Evolutionary conservation across 2,329 filamentous ascomycete genomes (phyloP).

Genomic region (Paracoccidioides lutzii): DNA sequence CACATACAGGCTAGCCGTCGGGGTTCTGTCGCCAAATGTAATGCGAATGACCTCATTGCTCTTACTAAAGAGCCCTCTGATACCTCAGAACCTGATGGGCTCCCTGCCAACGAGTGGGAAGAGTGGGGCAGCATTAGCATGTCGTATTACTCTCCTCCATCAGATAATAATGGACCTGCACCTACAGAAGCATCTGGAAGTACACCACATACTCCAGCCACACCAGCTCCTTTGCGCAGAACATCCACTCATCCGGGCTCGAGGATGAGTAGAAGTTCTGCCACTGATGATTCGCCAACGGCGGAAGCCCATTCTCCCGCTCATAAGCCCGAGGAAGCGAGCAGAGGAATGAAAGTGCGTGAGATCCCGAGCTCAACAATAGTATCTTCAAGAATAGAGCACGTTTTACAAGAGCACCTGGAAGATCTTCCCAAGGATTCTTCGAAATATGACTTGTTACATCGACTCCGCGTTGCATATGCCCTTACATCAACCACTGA

Average conservation of each 20-base stretch:
- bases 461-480: constrained; percentile 71
- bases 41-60: constrained; percentile 72
- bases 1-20: constrained; percentile 22
- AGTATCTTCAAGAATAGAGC: constrained; percentile 25
- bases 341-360: constrained; percentile 41
- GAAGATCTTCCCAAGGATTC: constrained; percentile 56
- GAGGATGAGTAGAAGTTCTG: constrained; percentile 34
- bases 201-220: constrained; percentile 37
- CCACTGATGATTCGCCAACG: constrained; percentile 37
- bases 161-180: constrained; percentile 20
- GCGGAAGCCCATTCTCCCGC: constrained; percentile 32
- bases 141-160: constrained; percentile 53
- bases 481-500: constrained; percentile 55
- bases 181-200: constrained; percentile 29
- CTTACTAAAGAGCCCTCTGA: constrained; percentile 40
- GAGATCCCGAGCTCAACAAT: constrained; percentile 48
- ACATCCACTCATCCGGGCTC: constrained; percentile 45
- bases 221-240: constrained; percentile 63
- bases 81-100: constrained; percentile 18
- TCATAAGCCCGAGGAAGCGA: constrained; percentile 24
- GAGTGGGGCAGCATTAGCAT: constrained; percentile 72
- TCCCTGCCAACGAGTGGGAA: constrained; percentile 43
- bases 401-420: constrained; percentile 32
- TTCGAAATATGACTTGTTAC: constrained; percentile 66
- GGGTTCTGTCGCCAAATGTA: constrained; percentile 41